Evolutionary conservation across 2,329 filamentous ascomycete species (phyloP).

Genomic region (Trichoderma breve): DNA sequence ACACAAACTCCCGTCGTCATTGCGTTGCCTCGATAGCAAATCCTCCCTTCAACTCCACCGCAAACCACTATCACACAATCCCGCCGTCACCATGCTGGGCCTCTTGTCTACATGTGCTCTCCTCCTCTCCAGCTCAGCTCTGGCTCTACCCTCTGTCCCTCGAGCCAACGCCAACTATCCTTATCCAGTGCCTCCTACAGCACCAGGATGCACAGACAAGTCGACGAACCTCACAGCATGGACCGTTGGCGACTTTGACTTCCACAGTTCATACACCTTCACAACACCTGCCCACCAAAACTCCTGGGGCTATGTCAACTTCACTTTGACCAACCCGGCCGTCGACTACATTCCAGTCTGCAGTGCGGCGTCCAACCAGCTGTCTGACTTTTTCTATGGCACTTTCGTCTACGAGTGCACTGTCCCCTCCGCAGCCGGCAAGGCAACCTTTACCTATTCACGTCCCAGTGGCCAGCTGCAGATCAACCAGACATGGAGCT

Average conservation of each 20-base stretch:
- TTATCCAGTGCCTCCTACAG: background rate
- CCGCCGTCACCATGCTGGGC: conserved; percentile 22
- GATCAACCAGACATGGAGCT: conserved; percentile 51
- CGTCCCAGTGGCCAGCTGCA: conserved; percentile 35
- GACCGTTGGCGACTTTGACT: conserved; percentile 46
- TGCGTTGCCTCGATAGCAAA: background rate
- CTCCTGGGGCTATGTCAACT: conserved; percentile 46
- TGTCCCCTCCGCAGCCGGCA: conserved; percentile 28
- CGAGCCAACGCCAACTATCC: background rate
- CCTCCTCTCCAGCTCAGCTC: conserved; percentile 28
- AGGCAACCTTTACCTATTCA: conserved; percentile 44
- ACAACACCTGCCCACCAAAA: conserved; percentile 52
- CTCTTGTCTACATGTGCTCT: conserved; percentile 23
- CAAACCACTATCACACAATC: background rate
- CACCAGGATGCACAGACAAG: conserved; percentile 24
- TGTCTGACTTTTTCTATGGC: conserved; percentile 52
- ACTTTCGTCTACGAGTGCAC: conserved; percentile 44
- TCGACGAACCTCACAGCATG: conserved; percentile 33
- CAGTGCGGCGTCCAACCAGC: conserved; percentile 41
- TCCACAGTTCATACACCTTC: conserved; percentile 49
- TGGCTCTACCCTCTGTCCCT: conserved; percentile 26
- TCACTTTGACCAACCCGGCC: conserved; percentile 49
- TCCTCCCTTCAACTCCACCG: background rate
- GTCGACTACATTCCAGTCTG: conserved; percentile 40
- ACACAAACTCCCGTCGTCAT: background rate